Base-by-base conservation (phyloP, 306 rosid species). In the Prunus persica region DNA sequence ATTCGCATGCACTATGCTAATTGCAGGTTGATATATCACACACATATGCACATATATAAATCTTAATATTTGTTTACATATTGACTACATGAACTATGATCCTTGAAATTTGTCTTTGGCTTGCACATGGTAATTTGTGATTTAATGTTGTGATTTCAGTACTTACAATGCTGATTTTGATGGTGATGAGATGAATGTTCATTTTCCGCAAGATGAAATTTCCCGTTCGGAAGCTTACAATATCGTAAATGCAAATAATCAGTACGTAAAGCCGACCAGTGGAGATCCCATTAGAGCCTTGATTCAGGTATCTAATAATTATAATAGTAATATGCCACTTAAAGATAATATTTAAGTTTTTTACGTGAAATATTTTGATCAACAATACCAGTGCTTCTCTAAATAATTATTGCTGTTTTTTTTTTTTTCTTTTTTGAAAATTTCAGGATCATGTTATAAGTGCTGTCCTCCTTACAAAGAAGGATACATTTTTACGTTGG, bases 111-210 rank as follows among this genome's bases (percentile, higher is more conserved):
- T 52, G 8, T 18, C 28, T 62, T 5, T 62, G n/a, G 20, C 14
- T 3, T 30, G 72, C 43, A 52, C 28, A 75, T 83, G 67, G 61
- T 38, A 58, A 12, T 67, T 79, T 72, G 56, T 67, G 43, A 68
- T 65, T 7, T 30, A 27, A 27, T 56, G 54, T 32, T 57, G 49
- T 18, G 56, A 72, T 81, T 82, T 20, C 97, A 95, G 97, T 79
- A 92, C 96, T 0, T 94, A 89, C 79, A 94, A 94, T 83, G 98
- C 98, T 83, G 98, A 94, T 90, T 92, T 94, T 68, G 98, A 94
- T 70, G 97, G 98, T 71, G 96, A 94, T 82, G 98, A 94, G 87
- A 94, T 94, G 85, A 94, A 94, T 71, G 98, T 94, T 77, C 98
- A 95, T 83, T 90, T 95, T 76, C 98, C 98, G 4, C 98, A 95